A percentile compares a stretch with the other conserved stretches of the same genome.
phyloP scores from a whole-genome alignment of 2,329 filamentous ascomycete species.

The Neospermospora avenae region DNA sequence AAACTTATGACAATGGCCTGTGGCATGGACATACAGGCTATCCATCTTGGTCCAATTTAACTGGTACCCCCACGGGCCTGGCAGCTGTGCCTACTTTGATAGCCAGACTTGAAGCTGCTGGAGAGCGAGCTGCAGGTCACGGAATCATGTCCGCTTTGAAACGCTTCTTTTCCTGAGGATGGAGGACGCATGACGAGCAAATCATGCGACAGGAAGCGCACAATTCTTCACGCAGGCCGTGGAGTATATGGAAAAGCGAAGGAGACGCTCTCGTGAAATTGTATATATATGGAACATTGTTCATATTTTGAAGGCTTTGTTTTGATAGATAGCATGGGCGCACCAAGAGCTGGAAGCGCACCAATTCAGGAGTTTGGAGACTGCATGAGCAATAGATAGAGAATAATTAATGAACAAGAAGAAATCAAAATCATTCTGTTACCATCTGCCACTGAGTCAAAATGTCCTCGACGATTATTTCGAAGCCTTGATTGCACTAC shows the following conservation, averaged over 20 bases:
- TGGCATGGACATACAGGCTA: constrained; percentile 36
- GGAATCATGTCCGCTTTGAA: neutral
- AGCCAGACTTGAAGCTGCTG: neutral
- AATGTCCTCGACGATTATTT: neutral
- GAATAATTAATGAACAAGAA: constrained; percentile 4
- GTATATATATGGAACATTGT: neutral
- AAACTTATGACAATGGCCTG: constrained; percentile 30
- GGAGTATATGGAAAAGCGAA: neutral
- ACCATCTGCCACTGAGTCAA: neutral
- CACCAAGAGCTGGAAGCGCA: constrained; percentile 35
- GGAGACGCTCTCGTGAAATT: neutral
- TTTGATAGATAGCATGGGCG: constrained; percentile 18
- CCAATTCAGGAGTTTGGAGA: constrained; percentile 21
- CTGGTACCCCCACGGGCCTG: constrained; percentile 4
- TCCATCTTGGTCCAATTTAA: constrained; percentile 29
- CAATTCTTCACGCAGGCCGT: too few relatives aligned
- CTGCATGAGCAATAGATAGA: constrained; percentile 3
- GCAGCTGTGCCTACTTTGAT: neutral
- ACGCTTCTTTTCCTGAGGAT: neutral
- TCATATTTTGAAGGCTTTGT: neutral
- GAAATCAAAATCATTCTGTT: neutral
- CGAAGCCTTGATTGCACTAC: neutral
- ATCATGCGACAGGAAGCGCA: too few relatives aligned
- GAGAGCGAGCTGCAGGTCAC: neutral
- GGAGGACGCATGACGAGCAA: too few relatives aligned